These are phyloP conservation scores for Brachypodium distachyon DNA, from an alignment of 202 grass and related monocot species.

Conservation along the genomic window DNA sequence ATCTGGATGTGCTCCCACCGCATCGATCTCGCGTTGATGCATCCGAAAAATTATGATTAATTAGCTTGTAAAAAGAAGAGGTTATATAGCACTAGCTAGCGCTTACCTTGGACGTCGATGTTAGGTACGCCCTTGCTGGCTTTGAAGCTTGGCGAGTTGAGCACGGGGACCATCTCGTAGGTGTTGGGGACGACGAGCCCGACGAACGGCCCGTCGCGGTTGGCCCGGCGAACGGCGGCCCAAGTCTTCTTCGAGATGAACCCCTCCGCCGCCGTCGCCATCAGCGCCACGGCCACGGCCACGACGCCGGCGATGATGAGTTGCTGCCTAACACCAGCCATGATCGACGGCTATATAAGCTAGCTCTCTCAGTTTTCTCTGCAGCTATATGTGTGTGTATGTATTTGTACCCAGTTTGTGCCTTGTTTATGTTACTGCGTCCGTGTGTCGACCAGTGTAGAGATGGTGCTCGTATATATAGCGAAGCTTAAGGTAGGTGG, in stretches of 20 bases:
- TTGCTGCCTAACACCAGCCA: neutral
- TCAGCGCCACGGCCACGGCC: neutral
- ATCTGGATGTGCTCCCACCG: too few species aligned
- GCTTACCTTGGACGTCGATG: constrained; percentile 69
- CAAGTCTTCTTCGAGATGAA: constrained; percentile 17
- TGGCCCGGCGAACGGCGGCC: constrained; percentile 3
- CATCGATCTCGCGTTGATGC: neutral
- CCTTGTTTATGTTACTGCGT: neutral
- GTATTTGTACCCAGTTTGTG: too few species aligned
- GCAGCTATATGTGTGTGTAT: neutral
- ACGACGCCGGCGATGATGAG: neutral
- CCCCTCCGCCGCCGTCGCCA: constrained; percentile 3
- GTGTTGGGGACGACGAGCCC: constrained; percentile 70
- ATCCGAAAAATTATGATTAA: neutral
- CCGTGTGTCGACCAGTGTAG: neutral
- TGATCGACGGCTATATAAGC: neutral
- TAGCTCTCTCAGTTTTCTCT: neutral
- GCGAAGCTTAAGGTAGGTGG: neutral
- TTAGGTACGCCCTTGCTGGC: constrained; percentile 8
- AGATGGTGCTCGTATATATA: neutral
- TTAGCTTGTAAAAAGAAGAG: neutral
- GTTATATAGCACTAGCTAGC: too few species aligned
- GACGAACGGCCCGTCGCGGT: constrained; percentile 39
- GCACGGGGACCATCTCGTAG: constrained; percentile 61
- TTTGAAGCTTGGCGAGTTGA: constrained; percentile 30